These are phyloP conservation scores for Stachybotrys elegans DNA, from an alignment of 2,329 filamentous ascomycete genomes.

Conservation along the genomic window DNA sequence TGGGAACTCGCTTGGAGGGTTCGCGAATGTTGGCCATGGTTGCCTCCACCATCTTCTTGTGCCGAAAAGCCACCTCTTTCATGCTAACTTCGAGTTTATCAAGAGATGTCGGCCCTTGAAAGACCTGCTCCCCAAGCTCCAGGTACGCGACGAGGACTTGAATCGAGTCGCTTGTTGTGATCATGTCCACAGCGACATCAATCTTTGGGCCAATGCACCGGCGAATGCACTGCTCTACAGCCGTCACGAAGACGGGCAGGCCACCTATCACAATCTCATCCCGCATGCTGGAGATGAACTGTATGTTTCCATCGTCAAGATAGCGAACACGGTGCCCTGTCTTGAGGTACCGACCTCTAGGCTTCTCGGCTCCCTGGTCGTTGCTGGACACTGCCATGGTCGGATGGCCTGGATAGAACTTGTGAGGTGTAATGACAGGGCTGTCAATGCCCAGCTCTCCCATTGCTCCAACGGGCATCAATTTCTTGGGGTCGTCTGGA, in stretches of 20 bases:
- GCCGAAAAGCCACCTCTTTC: conserved; percentile 37
- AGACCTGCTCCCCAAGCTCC: conserved; percentile 37
- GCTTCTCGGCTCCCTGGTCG: conserved; percentile 16
- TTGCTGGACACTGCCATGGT: conserved; percentile 17
- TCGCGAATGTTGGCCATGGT: conserved; percentile 27
- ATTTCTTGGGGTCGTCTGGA: conserved; percentile 41
- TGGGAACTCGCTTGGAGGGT: conserved; percentile 21
- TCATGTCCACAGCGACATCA: conserved; percentile 43
- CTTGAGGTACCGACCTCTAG: conserved; percentile 36
- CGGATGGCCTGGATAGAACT: conserved; percentile 23
- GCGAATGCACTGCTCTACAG: conserved; percentile 43
- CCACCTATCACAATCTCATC: conserved; percentile 37
- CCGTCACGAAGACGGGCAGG: conserved; percentile 32
- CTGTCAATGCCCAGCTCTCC: conserved; percentile 59
- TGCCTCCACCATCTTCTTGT: conserved; percentile 37
- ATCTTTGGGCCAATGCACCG: conserved; percentile 39
- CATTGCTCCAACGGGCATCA: conserved; percentile 48
- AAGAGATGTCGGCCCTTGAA: conserved; percentile 32
- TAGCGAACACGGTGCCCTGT: conserved; percentile 47
- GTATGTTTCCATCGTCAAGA: conserved; percentile 41
- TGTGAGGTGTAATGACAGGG: conserved; percentile 27
- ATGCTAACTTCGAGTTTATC: conserved; percentile 31
- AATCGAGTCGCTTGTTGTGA: conserved; percentile 38
- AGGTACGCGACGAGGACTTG: conserved; percentile 43
- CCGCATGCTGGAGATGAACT: conserved; percentile 39